Conservation (phyloP, 805 yeast species). For the Zygoascus ofunaensis region DNA sequence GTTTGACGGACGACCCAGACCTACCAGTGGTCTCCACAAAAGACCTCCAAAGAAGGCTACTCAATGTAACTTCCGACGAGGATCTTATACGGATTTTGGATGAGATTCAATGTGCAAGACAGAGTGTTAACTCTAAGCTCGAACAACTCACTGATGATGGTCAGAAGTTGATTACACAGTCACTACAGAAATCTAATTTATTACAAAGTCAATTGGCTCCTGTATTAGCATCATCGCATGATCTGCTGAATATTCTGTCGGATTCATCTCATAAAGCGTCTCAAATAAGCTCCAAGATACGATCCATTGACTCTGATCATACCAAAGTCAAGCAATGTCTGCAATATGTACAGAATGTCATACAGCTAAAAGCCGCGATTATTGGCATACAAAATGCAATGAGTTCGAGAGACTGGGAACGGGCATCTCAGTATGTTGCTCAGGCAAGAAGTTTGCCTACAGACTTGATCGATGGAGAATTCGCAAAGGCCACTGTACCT, state of each 20-base stretch:
- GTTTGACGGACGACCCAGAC: background rate
- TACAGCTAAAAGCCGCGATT: constrained; percentile 55
- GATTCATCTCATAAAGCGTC: constrained; percentile 58
- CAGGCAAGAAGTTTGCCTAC: constrained; percentile 46
- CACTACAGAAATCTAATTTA: constrained; percentile 22
- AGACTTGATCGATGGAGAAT: constrained; percentile 48
- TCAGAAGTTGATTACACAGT: constrained; percentile 14
- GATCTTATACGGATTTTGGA: constrained; percentile 13
- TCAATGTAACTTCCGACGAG: constrained; percentile 5
- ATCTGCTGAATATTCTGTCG: constrained; percentile 44
- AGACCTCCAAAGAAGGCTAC: constrained; percentile 3
- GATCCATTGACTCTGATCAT: constrained; percentile 61
- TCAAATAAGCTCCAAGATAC: constrained; percentile 58
- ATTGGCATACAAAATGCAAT: constrained; percentile 60
- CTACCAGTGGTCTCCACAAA: constrained; percentile 1
- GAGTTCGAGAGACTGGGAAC: constrained; percentile 56
- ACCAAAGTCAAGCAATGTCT: constrained; percentile 52
- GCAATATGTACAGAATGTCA: constrained; percentile 55
- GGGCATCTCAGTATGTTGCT: constrained; percentile 65
- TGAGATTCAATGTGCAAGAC: constrained; percentile 5
- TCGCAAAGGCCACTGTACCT: constrained; percentile 77
- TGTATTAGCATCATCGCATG: constrained; percentile 39
- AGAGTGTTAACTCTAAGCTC: constrained; percentile 3
- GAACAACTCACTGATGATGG: constrained; percentile 8
- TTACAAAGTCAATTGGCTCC: constrained; percentile 23